A percentile compares a stretch with the other conserved stretches of the same genome.
Conservation (phyloP, 2,329 filamentous ascomycete species). For the Aspergillus texensis region DNA sequence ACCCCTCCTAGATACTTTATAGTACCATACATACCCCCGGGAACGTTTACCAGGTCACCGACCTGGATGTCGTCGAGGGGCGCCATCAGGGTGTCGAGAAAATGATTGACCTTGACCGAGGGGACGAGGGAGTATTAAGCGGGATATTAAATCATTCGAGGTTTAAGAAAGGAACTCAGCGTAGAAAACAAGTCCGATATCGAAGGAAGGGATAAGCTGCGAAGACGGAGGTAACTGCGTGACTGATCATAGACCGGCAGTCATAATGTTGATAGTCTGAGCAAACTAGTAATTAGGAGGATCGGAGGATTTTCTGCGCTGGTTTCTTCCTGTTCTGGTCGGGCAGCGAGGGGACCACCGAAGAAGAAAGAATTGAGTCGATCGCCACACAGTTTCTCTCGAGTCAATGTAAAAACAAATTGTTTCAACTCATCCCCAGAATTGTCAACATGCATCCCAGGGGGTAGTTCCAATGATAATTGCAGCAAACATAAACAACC, state of each 20-base stretch:
- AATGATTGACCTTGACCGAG: background rate
- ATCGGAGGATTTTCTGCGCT: conserved; percentile 12
- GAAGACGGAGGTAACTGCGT: conserved; percentile 17
- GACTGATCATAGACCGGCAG: conserved; percentile 22
- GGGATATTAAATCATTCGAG: conserved; percentile 18
- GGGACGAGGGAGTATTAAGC: background rate
- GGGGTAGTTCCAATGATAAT: background rate
- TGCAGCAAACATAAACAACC: conserved; percentile 7
- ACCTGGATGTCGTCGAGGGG: conserved; percentile 62
- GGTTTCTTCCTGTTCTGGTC: conserved; percentile 6
- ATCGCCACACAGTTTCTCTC: background rate
- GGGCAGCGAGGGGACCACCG: conserved; percentile 13
- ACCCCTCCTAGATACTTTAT: conserved; percentile 89
- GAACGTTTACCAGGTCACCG: conserved; percentile 86
- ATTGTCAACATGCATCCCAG: background rate
- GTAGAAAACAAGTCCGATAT: conserved; percentile 19
- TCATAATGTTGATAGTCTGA: conserved; percentile 14
- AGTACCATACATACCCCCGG: conserved; percentile 86
- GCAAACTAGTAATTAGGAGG: conserved; percentile 6
- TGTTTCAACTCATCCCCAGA: background rate
- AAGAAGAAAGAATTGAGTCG: conserved; percentile 9
- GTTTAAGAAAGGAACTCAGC: conserved; percentile 6
- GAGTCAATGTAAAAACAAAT: background rate
- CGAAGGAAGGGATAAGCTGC: conserved; percentile 6
- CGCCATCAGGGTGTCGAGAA: conserved; percentile 31